A percentile compares a stretch with the other conserved stretches of the same genome.
phyloP scores from a whole-genome alignment of 148 eudicot species.

The Pharnaceum exiguum region DNA sequence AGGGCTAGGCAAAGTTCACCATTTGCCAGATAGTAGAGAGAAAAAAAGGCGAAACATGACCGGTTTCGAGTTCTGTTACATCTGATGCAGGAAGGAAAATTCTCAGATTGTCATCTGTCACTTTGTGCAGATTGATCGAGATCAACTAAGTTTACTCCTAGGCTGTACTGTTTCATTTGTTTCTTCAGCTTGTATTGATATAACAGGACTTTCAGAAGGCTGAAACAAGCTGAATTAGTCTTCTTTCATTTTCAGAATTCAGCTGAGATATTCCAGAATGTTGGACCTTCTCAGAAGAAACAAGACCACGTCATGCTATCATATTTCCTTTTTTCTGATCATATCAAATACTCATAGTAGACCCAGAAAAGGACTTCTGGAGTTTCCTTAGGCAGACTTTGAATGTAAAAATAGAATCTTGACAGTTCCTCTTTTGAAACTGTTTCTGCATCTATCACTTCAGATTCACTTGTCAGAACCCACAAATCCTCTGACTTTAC shows the following conservation, averaged over 20 bases:
- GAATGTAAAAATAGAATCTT: constrained; percentile 56
- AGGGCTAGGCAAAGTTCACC: neutral
- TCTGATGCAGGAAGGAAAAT: neutral
- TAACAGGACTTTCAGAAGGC: constrained; percentile 3
- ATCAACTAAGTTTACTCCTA: neutral
- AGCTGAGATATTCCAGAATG: too few relatives aligned
- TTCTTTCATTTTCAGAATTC: constrained; percentile 10
- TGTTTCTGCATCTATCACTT: constrained; percentile 51
- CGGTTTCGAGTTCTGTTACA: too few relatives aligned
- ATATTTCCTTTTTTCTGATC: too few relatives aligned
- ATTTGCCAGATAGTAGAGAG: neutral
- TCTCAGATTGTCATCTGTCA: neutral
- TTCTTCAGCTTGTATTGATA: neutral
- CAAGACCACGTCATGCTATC: neutral
- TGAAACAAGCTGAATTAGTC: neutral
- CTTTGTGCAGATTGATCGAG: neutral
- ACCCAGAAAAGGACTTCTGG: constrained; percentile 52
- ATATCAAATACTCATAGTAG: constrained; percentile 63
- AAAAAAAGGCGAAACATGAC: neutral
- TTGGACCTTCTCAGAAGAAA: neutral
- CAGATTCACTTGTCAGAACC: constrained; percentile 61
- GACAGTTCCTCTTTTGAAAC: constrained; percentile 54
- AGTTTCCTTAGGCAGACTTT: constrained; percentile 59
- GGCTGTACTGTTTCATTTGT: constrained; percentile 2
- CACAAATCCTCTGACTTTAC: constrained; percentile 76